Conservation (phyloP, 2,329 filamentous ascomycete species). For the Ophiognomonia clavigignenti-juglandacearum region DNA sequence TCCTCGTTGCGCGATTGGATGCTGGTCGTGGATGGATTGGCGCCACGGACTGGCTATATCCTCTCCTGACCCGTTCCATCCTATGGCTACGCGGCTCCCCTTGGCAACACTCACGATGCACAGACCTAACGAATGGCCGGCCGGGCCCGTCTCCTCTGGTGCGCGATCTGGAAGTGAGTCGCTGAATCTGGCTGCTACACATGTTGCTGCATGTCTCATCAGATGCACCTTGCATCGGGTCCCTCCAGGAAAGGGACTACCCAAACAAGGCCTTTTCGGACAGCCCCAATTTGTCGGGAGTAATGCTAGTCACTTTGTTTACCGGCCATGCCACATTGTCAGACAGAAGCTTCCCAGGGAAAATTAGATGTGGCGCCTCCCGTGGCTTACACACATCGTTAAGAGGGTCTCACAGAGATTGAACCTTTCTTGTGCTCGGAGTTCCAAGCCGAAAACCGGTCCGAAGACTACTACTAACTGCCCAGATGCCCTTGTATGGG, state of each 20-base stretch:
- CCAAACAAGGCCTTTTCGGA: background rate
- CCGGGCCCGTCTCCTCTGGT: conserved; percentile 1
- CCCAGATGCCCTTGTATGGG: no score
- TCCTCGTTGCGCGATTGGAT: background rate
- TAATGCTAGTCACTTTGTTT: background rate
- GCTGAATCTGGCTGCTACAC: conserved; percentile 16
- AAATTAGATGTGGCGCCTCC: conserved; percentile 12
- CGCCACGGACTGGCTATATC: background rate
- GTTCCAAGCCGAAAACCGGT: background rate
- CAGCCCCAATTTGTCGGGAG: conserved; percentile 1
- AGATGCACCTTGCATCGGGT: conserved; percentile 11
- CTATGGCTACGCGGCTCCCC: background rate
- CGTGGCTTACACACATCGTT: conserved; percentile 4
- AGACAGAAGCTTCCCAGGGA: conserved; percentile 10
- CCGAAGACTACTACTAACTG: background rate
- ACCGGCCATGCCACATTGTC: conserved; percentile 1
- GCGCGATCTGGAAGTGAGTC: conserved; percentile 12
- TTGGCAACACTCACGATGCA: conserved; percentile 6
- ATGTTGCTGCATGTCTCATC: conserved; percentile 16
- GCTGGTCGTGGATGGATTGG: background rate
- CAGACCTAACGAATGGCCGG: conserved; percentile 2
- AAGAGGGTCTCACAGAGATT: conserved; percentile 3
- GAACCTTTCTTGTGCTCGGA: background rate
- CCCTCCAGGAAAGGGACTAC: conserved; percentile 4
- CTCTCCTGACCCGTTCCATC: background rate